phyloP scores from a whole-genome alignment of 176 grass and related monocot genomes.

The Oryza meyeriana region DNA sequence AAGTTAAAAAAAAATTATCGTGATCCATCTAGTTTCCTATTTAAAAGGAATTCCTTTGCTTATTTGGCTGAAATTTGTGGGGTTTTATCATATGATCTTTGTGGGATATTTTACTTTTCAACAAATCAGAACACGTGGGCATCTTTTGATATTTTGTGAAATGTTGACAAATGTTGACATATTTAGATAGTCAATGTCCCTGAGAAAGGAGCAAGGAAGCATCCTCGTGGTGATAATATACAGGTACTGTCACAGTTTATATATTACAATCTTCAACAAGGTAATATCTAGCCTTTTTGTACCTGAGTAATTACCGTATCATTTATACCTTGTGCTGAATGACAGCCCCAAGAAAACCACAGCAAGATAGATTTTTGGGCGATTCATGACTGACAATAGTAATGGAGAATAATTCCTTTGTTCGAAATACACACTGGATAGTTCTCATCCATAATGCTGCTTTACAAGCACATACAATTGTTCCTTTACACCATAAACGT shows the following conservation, averaged over 20 bases:
- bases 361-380: not conserved
- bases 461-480: not conserved
- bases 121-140: slow-evolving; percentile 4
- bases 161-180: slow-evolving; percentile 15
- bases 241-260: slow-evolving; percentile 56
- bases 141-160: no score
- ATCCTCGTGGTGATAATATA: slow-evolving; percentile 97
- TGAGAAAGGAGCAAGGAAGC: slow-evolving; percentile 90
- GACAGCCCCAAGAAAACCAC: slow-evolving; percentile 10
- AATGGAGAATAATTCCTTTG: not conserved
- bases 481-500: slow-evolving; percentile 21
- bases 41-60: slow-evolving; percentile 4
- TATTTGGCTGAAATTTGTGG: not conserved
- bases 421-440: not conserved
- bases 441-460: not conserved
- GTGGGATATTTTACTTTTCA: not conserved
- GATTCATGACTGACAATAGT: not conserved
- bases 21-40: not conserved
- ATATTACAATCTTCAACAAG: slow-evolving; percentile 14
- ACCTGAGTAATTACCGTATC: not conserved
- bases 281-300: slow-evolving; percentile 5
- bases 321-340: slow-evolving; percentile 5
- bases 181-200: slow-evolving; percentile 90
- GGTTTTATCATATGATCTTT: not conserved
- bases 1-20: not conserved